These are phyloP conservation scores for Sporothrix mexicana DNA, from an alignment of 2,329 filamentous ascomycete genomes.

Conservation along the genomic window DNA sequence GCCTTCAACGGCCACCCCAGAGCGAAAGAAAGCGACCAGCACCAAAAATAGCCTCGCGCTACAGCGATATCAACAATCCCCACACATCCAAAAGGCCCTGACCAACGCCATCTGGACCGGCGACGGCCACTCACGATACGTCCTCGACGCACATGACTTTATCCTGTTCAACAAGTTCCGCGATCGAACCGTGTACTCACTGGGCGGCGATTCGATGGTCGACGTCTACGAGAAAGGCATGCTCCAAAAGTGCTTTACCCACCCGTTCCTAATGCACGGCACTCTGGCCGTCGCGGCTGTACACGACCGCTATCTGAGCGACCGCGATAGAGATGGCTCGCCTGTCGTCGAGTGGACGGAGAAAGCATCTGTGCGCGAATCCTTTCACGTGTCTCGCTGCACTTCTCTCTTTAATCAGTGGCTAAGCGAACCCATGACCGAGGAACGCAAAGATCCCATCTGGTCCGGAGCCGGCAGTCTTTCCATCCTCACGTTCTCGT, in stretches of 20 bases:
- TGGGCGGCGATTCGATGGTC: slow-evolving; percentile 1
- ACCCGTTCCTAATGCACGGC: slow-evolving; percentile 55
- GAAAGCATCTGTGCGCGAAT: slow-evolving; percentile 46
- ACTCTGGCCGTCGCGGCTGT: slow-evolving; percentile 50
- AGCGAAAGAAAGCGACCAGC: not conserved
- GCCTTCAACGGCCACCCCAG: not conserved
- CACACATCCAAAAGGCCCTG: not conserved
- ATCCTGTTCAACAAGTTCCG: slow-evolving; percentile 31
- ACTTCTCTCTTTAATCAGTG: slow-evolving; percentile 49
- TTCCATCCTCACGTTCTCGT: slow-evolving; percentile 49
- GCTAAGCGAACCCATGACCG: slow-evolving; percentile 45
- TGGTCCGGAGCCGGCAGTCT: slow-evolving; percentile 55
- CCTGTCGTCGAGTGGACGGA: not conserved
- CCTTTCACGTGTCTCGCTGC: slow-evolving; percentile 52
- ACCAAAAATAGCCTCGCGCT: not conserved
- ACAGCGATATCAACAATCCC: not conserved
- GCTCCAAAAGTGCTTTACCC: slow-evolving; percentile 47
- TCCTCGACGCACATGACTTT: slow-evolving; percentile 26
- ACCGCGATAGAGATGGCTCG: slow-evolving; percentile 37
- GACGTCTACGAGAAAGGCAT: slow-evolving; percentile 38
- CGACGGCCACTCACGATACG: slow-evolving; percentile 33
- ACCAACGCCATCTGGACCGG: slow-evolving; percentile 45
- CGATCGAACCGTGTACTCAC: slow-evolving; percentile 18
- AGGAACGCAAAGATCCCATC: slow-evolving; percentile 51
- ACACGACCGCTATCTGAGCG: slow-evolving; percentile 47